Conservation (phyloP, 441 rosid genomes). For the Populus hybrid region DNA sequence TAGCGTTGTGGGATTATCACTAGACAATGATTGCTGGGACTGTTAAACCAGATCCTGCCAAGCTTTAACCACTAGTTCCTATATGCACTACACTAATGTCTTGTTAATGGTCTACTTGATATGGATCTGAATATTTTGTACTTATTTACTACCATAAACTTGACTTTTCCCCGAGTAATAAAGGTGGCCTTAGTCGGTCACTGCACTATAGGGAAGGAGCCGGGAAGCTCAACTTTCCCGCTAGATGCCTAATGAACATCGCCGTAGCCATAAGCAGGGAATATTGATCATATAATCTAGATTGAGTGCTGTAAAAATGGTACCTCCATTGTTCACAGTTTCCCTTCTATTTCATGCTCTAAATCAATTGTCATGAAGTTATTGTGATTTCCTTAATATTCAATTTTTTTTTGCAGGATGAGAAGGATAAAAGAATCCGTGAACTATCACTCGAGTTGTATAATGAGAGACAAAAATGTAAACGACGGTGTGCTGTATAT, state of each 20-base stretch:
- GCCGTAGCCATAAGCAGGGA: neutral
- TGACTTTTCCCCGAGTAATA: neutral
- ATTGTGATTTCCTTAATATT: neutral
- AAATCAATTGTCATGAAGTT: neutral
- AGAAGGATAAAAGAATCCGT: slow-evolving; percentile 15
- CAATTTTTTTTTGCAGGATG: slow-evolving; percentile 13
- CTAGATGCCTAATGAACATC: neutral
- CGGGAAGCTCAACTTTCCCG: neutral
- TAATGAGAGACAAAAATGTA: slow-evolving; percentile 19
- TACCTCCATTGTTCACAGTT: neutral
- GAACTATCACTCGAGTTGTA: slow-evolving; percentile 21
- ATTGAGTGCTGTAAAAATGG: neutral
- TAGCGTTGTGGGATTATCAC: neutral
- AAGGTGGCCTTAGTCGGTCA: neutral
- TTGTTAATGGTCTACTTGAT: neutral
- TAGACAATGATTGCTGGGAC: neutral
- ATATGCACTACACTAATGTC: neutral
- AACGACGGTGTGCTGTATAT: slow-evolving; percentile 16
- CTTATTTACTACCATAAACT: neutral
- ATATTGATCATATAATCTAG: neutral
- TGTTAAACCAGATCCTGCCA: neutral
- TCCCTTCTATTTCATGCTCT: neutral
- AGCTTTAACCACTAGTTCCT: neutral
- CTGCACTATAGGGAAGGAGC: neutral
- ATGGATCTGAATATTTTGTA: neutral